Conservation (phyloP, 2,329 filamentous ascomycete genomes). For the Hypomyces perniciosus region DNA sequence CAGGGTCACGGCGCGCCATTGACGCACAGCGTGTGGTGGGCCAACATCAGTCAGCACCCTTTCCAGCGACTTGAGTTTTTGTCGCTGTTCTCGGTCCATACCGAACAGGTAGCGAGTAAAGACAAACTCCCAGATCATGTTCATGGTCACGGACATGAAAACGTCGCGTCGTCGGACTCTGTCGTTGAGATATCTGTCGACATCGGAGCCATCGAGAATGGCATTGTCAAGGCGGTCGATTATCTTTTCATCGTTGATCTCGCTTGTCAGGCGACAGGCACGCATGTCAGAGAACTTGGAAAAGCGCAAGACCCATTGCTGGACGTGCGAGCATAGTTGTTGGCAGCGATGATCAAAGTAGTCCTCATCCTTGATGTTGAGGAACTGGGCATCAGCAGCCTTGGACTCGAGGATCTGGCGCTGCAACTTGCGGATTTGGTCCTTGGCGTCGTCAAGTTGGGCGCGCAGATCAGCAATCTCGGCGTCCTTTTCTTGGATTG, state of each 20-base stretch:
- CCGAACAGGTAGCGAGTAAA: constrained; percentile 98
- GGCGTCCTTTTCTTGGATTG: constrained; percentile 73
- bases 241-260: constrained; percentile 87
- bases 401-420: constrained; percentile 52
- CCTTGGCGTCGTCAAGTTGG: constrained; percentile 69
- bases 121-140: constrained; percentile 98
- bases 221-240: constrained; percentile 92
- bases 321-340: constrained; percentile 89
- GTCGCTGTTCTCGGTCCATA: constrained; percentile 95
- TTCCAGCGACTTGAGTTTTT: constrained; percentile 94
- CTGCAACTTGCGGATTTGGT: constrained; percentile 48
- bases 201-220: constrained; percentile 88
- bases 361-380: constrained; percentile 79
- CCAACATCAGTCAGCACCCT: constrained; percentile 87
- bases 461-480: constrained; percentile 73
- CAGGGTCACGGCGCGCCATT: constrained; percentile 93
- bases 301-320: constrained; percentile 96
- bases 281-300: constrained; percentile 95
- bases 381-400: constrained; percentile 63
- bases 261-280: constrained; percentile 72
- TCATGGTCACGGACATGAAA: constrained; percentile 99
- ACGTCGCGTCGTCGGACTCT: constrained; percentile 84
- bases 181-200: constrained; percentile 80
- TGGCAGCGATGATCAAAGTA: constrained; percentile 94
- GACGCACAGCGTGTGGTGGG: constrained; percentile 80